phyloP scores from a whole-genome alignment of 192 early-diverging fungal genomes.

The Coemansia sp. region DNA sequence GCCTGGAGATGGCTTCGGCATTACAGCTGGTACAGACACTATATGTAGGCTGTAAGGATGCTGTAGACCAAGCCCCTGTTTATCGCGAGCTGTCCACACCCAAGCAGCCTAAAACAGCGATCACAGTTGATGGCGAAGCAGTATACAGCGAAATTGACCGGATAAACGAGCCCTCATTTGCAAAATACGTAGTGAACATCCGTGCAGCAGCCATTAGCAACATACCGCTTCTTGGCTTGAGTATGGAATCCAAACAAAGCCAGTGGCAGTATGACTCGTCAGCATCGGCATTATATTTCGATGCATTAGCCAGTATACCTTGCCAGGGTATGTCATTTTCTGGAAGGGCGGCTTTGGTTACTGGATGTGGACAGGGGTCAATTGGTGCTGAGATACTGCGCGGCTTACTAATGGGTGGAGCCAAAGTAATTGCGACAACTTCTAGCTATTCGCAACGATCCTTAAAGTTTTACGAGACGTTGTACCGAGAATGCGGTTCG shows the following conservation, averaged over 20 bases:
- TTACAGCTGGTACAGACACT: constrained; percentile 51
- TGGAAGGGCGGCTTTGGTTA: constrained; percentile 78
- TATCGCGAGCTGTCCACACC: constrained; percentile 83
- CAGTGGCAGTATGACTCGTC: constrained; percentile 71
- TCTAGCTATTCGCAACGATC: constrained; percentile 78
- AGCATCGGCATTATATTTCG: constrained; percentile 71
- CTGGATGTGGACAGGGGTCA: constrained; percentile 86
- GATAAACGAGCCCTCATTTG: constrained; percentile 68
- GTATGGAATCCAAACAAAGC: neutral
- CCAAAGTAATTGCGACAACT: constrained; percentile 87
- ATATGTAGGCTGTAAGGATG: constrained; percentile 72
- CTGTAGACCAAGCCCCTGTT: constrained; percentile 65
- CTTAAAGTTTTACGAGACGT: constrained; percentile 81
- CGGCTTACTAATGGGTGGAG: constrained; percentile 87
- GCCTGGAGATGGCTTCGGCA: too few relatives aligned
- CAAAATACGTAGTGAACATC: constrained; percentile 84
- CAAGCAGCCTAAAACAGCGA: constrained; percentile 68
- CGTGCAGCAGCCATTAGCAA: neutral
- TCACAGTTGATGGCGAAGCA: constrained; percentile 71
- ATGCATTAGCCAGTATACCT: constrained; percentile 68
- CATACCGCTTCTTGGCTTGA: constrained; percentile 32
- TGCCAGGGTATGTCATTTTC: constrained; percentile 79
- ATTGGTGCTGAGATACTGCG: constrained; percentile 90
- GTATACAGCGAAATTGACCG: constrained; percentile 79
- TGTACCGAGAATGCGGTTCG: constrained; percentile 84